phyloP scores from a whole-genome alignment of 1,284 basidiomycete species.

The Somion occarium region DNA sequence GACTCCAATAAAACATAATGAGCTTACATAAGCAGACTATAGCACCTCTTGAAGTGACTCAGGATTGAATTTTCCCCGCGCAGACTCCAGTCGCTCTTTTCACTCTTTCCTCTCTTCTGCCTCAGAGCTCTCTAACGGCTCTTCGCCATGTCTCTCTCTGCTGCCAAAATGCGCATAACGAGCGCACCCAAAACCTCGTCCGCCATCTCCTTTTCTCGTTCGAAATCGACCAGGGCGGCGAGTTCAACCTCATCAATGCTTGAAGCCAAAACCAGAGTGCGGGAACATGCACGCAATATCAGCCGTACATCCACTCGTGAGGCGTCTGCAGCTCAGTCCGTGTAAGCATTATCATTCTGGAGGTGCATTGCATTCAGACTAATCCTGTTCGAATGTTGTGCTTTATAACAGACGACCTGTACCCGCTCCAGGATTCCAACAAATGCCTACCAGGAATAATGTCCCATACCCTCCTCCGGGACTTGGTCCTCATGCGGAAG shows the following conservation, averaged over 20 bases:
- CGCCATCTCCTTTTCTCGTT: constrained; percentile 39
- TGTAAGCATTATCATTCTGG: constrained; percentile 32
- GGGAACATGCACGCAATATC: constrained; percentile 61
- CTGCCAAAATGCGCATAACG: constrained; percentile 37
- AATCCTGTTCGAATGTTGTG: constrained; percentile 9
- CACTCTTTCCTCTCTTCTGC: constrained; percentile 2
- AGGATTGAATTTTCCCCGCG: background rate
- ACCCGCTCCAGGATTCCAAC: constrained; percentile 64
- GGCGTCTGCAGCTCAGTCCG: constrained; percentile 56
- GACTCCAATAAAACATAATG: background rate
- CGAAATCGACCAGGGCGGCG: constrained; percentile 44
- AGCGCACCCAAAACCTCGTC: constrained; percentile 39
- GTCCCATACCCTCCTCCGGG: constrained; percentile 37
- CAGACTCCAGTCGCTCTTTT: constrained; percentile 6
- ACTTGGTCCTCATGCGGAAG: constrained; percentile 42
- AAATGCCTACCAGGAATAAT: constrained; percentile 52
- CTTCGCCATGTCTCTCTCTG: constrained; percentile 23
- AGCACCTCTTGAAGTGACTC: constrained; percentile 1
- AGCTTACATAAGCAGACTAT: background rate
- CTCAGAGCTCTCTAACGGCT: constrained; percentile 3
- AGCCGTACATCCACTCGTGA: constrained; percentile 57
- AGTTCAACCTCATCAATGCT: constrained; percentile 44
- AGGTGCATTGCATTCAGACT: background rate
- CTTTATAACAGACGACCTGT: constrained; percentile 49
- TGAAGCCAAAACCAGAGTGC: constrained; percentile 69